Conservation (phyloP, 148 eudicot genomes). For the Heliosperma pusillum region DNA sequence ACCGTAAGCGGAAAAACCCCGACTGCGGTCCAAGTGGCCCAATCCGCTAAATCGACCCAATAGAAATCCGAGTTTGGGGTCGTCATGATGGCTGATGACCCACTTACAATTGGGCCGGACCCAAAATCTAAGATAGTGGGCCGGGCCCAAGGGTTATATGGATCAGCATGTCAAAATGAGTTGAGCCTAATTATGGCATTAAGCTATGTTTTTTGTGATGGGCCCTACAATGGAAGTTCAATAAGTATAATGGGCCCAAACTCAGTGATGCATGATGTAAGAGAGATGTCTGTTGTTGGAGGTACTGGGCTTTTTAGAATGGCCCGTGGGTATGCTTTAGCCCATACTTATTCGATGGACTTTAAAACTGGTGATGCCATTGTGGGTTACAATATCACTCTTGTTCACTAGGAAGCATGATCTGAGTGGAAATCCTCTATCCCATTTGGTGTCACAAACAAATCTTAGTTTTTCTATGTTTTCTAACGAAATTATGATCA, state of each 20-base stretch:
- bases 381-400: too few species aligned
- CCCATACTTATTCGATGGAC: too few species aligned
- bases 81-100: neutral
- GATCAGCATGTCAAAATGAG: neutral
- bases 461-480: too few species aligned
- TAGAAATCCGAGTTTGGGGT: neutral
- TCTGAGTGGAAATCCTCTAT: too few species aligned
- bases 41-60: neutral
- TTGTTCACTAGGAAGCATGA: too few species aligned
- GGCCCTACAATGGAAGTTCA: neutral
- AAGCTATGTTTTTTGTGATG: neutral
- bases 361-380: too few species aligned
- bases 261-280: neutral
- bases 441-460: too few species aligned
- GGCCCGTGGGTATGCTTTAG: neutral
- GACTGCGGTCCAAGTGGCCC: neutral
- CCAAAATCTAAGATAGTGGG: neutral
- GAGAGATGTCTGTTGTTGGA: neutral
- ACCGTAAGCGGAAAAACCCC: neutral
- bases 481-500: too few species aligned
- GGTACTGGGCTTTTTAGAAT: neutral
- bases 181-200: neutral
- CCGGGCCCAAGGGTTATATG: neutral
- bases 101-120: neutral
- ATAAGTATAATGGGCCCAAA: neutral